phyloP scores from a whole-genome alignment of 129 eudicot genomes.

The Scalesia atractyloides region DNA sequence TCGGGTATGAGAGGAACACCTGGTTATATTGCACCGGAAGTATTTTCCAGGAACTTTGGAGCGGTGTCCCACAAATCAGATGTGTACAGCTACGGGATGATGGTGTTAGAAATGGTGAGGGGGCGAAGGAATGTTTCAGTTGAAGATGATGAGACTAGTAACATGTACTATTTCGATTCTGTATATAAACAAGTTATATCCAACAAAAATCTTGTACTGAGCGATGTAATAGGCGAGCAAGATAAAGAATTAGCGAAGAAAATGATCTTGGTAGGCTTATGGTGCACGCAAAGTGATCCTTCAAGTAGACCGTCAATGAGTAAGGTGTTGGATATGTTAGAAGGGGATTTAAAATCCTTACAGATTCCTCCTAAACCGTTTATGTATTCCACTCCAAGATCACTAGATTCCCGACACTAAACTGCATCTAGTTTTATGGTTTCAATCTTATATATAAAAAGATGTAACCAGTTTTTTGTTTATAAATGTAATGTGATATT shows the following conservation, averaged over 20 bases:
- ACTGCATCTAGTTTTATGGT: neutral
- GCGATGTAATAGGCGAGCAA: neutral
- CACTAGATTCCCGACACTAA: neutral
- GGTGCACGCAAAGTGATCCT: conserved; percentile 38
- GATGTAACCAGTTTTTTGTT: neutral
- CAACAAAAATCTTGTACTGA: conserved; percentile 1
- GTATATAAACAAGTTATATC: conserved; percentile 25
- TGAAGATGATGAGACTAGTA: conserved; percentile 2
- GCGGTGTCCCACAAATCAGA: conserved; percentile 37
- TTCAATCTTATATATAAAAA: neutral
- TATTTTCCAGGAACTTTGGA: conserved; percentile 33
- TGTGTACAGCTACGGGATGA: conserved; percentile 37
- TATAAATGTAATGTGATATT: neutral
- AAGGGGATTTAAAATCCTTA: conserved; percentile 21
- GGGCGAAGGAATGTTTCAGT: conserved; percentile 22
- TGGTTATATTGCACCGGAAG: conserved; percentile 34
- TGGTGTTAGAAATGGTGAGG: conserved; percentile 37
- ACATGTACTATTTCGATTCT: conserved; percentile 12
- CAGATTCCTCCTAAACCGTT: conserved; percentile 32
- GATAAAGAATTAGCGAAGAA: conserved; percentile 22
- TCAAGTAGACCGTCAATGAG: conserved; percentile 29
- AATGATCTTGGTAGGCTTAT: conserved; percentile 30
- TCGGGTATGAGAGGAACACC: conserved; percentile 37
- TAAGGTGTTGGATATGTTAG: conserved; percentile 34
- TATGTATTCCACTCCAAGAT: conserved; percentile 21